A percentile compares a stretch with the other conserved stretches of the same genome.
These are phyloP conservation scores for Aspergillus pseudoglaucus DNA, from an alignment of 2,329 filamentous ascomycete species.

Conservation along the genomic window DNA sequence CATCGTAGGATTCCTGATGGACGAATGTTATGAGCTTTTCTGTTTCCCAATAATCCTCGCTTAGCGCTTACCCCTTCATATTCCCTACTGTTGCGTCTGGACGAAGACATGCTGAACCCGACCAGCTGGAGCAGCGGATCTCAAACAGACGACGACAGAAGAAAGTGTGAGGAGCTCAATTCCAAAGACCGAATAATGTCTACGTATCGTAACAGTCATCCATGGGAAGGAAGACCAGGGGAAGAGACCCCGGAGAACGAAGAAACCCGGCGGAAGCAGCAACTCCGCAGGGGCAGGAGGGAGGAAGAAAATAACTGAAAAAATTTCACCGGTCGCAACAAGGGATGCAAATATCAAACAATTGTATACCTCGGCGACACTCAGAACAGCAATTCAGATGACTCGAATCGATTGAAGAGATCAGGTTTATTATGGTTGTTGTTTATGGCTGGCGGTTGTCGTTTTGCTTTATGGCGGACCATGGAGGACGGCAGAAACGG, in stretches of 20 bases:
- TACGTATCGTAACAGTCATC: background rate
- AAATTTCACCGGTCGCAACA: background rate
- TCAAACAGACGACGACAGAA: conserved; percentile 2
- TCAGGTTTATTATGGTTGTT: background rate
- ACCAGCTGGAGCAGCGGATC: conserved; percentile 1
- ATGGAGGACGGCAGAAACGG: background rate
- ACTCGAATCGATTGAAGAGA: background rate
- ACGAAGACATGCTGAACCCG: conserved; percentile 28
- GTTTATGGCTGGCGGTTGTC: background rate
- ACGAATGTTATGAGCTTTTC: conserved; percentile 7
- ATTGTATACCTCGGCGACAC: too few relatives aligned
- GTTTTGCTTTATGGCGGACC: background rate
- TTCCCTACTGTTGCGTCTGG: conserved; percentile 35
- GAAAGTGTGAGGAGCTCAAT: background rate
- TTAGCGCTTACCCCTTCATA: conserved; percentile 34
- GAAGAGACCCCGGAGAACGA: background rate
- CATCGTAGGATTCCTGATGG: conserved; percentile 69
- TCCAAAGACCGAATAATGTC: background rate
- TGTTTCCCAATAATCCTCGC: background rate
- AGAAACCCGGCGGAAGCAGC: conserved; percentile 3
- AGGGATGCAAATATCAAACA: too few relatives aligned
- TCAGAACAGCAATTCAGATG: background rate
- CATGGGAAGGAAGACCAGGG: background rate
- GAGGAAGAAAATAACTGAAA: background rate
- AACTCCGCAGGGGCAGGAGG: conserved; percentile 4